phyloP scores from a whole-genome alignment of 768 basidiomycete species.

The Filobasidium floriforme region DNA sequence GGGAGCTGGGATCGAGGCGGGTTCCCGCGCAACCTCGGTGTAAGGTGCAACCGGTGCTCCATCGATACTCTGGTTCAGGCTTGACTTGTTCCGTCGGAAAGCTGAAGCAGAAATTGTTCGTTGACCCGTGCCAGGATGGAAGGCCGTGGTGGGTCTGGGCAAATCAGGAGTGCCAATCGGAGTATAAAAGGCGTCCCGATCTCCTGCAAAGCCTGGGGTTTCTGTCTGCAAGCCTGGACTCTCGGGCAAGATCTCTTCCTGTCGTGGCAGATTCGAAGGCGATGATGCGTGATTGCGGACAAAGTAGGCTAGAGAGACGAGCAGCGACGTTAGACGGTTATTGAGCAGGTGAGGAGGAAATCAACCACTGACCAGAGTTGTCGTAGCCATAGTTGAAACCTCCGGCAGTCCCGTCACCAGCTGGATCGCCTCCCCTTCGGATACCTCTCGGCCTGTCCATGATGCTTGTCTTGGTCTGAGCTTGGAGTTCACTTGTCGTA shows the following conservation, averaged over 20 bases:
- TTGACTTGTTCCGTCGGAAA: conserved; percentile 22
- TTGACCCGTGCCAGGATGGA: conserved; percentile 12
- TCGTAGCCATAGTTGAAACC: conserved; percentile 20
- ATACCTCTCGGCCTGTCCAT: conserved; percentile 18
- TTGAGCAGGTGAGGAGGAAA: not conserved
- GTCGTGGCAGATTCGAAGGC: conserved; percentile 4
- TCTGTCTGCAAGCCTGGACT: conserved; percentile 11
- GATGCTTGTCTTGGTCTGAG: conserved; percentile 10
- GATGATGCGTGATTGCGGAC: conserved; percentile 17
- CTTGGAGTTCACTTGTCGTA: not conserved
- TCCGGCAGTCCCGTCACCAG: conserved; percentile 7
- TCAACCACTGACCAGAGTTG: conserved; percentile 13
- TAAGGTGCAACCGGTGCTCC: not conserved
- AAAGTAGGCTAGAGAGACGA: conserved; percentile 12
- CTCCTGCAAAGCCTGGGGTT: not conserved
- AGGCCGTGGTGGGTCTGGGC: conserved; percentile 10
- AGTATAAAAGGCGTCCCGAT: conserved; percentile 22
- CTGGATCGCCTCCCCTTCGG: conserved; percentile 11
- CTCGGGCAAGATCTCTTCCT: not conserved
- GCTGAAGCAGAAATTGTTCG: conserved; percentile 23
- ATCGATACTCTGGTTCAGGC: conserved; percentile 2
- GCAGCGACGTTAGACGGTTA: not conserved
- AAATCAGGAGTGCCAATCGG: conserved; percentile 13
- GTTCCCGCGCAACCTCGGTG: no score
- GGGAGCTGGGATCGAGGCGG: no score